phyloP scores from a whole-genome alignment of 1,284 basidiomycete genomes.

The Cerioporus squamosus region DNA sequence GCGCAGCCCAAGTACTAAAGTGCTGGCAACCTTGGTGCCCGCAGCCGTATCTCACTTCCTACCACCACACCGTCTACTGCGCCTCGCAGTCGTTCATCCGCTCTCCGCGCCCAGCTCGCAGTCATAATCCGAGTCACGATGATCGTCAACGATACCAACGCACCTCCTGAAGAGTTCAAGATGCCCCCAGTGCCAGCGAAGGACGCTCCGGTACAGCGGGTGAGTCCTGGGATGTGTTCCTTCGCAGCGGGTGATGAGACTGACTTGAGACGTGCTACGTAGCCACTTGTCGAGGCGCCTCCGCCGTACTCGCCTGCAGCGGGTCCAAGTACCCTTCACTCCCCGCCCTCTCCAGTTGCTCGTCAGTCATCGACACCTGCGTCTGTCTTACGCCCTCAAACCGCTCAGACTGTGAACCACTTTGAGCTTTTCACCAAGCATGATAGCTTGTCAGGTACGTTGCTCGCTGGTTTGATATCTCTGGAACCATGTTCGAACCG shows the following conservation, averaged over 20 bases:
- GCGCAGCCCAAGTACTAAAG: background rate
- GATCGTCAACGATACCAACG: conserved; percentile 8
- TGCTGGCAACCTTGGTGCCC: too few relatives aligned
- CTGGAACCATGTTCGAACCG: background rate
- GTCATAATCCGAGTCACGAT: background rate
- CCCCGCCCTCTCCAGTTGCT: background rate
- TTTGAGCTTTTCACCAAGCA: conserved; percentile 25
- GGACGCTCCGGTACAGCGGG: background rate
- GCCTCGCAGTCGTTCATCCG: background rate
- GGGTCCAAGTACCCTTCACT: background rate
- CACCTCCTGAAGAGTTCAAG: background rate
- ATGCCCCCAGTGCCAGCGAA: conserved; percentile 1
- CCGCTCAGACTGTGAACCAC: conserved; percentile 24
- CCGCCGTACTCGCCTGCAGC: conserved; percentile 17
- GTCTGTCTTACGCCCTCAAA: conserved; percentile 18
- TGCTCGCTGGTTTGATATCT: background rate
- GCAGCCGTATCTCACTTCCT: too few relatives aligned
- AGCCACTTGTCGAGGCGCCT: background rate
- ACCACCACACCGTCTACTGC: background rate
- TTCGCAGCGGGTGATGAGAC: background rate
- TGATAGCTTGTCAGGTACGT: conserved; percentile 22
- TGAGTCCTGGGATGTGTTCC: background rate
- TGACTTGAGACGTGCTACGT: background rate
- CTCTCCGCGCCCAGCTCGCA: background rate
- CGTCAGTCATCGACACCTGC: background rate